A percentile compares a stretch with the other conserved stretches of the same genome.
Conservation (phyloP, 2,329 filamentous ascomycete genomes). For the Didymosphaeria variabile region DNA sequence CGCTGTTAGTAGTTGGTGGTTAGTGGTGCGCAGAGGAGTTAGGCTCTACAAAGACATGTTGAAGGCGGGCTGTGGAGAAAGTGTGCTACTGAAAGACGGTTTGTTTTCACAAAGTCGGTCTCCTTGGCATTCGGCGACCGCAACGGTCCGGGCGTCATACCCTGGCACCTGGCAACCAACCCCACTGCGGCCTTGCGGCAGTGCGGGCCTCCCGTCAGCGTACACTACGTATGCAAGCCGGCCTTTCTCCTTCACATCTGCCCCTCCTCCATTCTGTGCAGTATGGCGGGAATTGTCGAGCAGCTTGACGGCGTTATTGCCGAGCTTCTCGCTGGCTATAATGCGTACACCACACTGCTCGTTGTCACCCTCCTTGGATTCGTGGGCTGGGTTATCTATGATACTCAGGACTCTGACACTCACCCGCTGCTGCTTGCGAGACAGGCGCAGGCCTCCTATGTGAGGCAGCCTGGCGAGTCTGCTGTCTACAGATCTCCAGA, state of each 20-base stretch:
- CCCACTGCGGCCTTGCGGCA: slow-evolving; percentile 11
- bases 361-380: slow-evolving; percentile 71
- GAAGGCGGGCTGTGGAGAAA: slow-evolving; percentile 22
- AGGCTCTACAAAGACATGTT: slow-evolving; percentile 17
- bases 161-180: not conserved
- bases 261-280: slow-evolving; percentile 15
- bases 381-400: slow-evolving; percentile 75
- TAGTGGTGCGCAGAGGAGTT: not conserved
- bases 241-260: slow-evolving; percentile 4
- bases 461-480: slow-evolving; percentile 85
- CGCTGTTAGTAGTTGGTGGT: slow-evolving; percentile 35
- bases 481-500: slow-evolving; percentile 85
- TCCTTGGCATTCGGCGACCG: slow-evolving; percentile 1
- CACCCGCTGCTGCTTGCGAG: slow-evolving; percentile 91
- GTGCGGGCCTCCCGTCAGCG: slow-evolving; percentile 9
- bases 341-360: slow-evolving; percentile 78
- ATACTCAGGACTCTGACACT: slow-evolving; percentile 82
- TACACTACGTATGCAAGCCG: not conserved
- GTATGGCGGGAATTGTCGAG: slow-evolving; percentile 62
- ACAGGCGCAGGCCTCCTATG: slow-evolving; percentile 79
- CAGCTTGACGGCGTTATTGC: slow-evolving; percentile 77
- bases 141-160: slow-evolving; percentile 7
- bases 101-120: slow-evolving; percentile 19
- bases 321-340: slow-evolving; percentile 79
- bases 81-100: slow-evolving; percentile 7